A percentile compares a stretch with the other conserved stretches of the same genome.
Conservation (phyloP, 2,329 filamentous ascomycete genomes). For the Nemania bipapillata region DNA sequence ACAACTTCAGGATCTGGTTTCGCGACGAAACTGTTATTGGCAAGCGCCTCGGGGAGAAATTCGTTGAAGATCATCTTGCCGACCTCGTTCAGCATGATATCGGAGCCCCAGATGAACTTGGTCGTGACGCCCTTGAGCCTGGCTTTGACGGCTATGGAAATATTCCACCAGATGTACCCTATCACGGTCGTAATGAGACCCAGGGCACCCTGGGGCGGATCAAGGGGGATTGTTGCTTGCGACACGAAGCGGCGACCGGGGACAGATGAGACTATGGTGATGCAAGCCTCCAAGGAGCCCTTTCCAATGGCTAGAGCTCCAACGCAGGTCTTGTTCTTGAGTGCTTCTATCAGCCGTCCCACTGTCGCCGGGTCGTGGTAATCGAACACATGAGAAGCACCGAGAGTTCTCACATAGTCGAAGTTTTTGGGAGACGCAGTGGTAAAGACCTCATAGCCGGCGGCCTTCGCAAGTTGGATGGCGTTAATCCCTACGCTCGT, state of each 20-base stretch:
- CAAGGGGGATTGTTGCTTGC: no score
- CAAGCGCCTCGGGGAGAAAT: constrained; percentile 55
- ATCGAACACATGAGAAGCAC: constrained; percentile 26
- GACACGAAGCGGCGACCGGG: no score
- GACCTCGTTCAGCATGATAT: no score
- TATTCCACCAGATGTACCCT: no score
- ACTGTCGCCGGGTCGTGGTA: constrained; percentile 17
- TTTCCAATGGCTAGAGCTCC: constrained; percentile 36
- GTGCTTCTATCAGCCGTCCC: background rate
- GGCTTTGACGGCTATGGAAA: constrained; percentile 44
- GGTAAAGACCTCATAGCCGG: constrained; percentile 31
- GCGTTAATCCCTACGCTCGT: constrained; percentile 29
- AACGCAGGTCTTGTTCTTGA: constrained; percentile 38
- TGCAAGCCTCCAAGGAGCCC: constrained; percentile 41
- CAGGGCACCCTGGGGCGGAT: no score
- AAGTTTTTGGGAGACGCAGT: constrained; percentile 27
- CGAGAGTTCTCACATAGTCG: constrained; percentile 26
- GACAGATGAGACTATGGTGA: constrained; percentile 41
- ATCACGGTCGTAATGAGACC: no score
- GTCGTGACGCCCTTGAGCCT: no score
- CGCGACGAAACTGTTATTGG: constrained; percentile 51
- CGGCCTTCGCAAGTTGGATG: constrained; percentile 27
- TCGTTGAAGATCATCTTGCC: constrained; percentile 53
- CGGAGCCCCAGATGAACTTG: no score
- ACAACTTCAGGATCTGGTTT: constrained; percentile 55